Evolutionary conservation across 1,284 basidiomycete species (phyloP), one percentile per base, ranked within the genome.

Genomic region (Stygiomarasmius scandens): DNA sequence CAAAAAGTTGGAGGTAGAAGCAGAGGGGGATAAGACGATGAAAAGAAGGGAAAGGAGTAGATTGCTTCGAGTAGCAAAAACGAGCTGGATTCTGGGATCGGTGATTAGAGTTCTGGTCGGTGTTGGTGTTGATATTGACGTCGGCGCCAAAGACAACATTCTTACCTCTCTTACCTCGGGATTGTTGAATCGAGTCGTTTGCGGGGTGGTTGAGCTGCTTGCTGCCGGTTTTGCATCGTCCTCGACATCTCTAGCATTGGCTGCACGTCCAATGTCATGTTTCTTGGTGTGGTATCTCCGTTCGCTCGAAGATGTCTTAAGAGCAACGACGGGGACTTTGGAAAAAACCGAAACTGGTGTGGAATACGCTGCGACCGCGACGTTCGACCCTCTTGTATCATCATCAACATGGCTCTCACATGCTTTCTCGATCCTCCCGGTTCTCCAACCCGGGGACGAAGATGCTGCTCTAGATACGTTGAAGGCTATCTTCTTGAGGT

Each of bases 381-480:
- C n/a, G n/a, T n/a, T n/a, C n/a, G n/a, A n/a, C n/a, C n/a, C n/a
- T n/a, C n/a, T n/a, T n/a, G n/a, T 86, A 6, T 78, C 72, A n/a
- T 79, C 77, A 19, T 80, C 81, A 54, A 65, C 86, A 5, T 91
- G 88, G 89, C 72, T 87, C 43, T 82, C 84, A 0, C 86, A 90
- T 59, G 81, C 84, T 0, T 77, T 87, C 25, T 71, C 80, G 1
- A 78, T 89, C 32, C 61, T 90, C 0, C 62, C 74, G 14, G 73
- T 80, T 16, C 71, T 88, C 22, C 71, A 85, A 19, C 87, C 87
- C 0, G 89, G 90, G 19, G 87, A 92, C 62, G 90, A 92, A 65
- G 80, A 80, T 1, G 66, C 67, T 46, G 83, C 78, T 0, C 63
- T 71, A 9, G 65, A 70, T 10, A 64, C 82, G 11, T 60, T 83